phyloP scores from a whole-genome alignment of 768 basidiomycete genomes.

The Astraeus odoratus region DNA sequence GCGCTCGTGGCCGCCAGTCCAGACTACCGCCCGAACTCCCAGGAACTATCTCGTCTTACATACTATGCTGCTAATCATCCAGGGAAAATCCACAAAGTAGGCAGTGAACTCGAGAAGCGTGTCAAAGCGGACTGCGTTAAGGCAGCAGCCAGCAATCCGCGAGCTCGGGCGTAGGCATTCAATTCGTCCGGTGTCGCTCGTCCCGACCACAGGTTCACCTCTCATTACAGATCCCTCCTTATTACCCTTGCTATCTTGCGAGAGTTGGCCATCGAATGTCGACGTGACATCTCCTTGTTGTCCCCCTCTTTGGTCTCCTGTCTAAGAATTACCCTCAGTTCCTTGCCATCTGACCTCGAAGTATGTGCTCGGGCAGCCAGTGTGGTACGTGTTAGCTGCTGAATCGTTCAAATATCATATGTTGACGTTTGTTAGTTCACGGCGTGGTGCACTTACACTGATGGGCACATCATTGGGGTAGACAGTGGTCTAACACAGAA shows the following conservation, averaged over 20 bases:
- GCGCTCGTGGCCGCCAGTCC: slow-evolving; percentile 68
- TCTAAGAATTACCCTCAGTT: slow-evolving; percentile 49
- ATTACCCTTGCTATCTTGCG: slow-evolving; percentile 80
- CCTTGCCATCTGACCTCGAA: slow-evolving; percentile 62
- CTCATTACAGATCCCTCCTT: slow-evolving; percentile 54
- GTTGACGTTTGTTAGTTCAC: slow-evolving; percentile 53
- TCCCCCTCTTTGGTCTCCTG: slow-evolving; percentile 63
- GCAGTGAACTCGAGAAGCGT: slow-evolving; percentile 71
- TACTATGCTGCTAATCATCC: slow-evolving; percentile 85
- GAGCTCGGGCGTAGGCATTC: slow-evolving; percentile 72
- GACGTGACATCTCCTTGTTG: slow-evolving; percentile 71
- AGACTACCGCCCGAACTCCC: slow-evolving; percentile 72
- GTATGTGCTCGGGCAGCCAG: slow-evolving; percentile 71
- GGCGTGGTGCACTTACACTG: slow-evolving; percentile 88
- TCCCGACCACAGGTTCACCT: slow-evolving; percentile 1
- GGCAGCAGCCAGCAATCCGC: slow-evolving; percentile 62
- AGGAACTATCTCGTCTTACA: slow-evolving; percentile 78
- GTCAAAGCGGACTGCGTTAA: slow-evolving; percentile 57
- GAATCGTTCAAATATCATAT: not conserved
- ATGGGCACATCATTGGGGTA: slow-evolving; percentile 75
- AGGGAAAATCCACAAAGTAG: slow-evolving; percentile 72
- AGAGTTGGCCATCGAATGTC: slow-evolving; percentile 80
- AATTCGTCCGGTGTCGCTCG: not conserved
- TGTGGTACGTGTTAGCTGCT: slow-evolving; percentile 49
- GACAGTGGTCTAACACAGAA: slow-evolving; percentile 63